Conservation (phyloP, 305 asterid species). For the Solanum chacoense region DNA sequence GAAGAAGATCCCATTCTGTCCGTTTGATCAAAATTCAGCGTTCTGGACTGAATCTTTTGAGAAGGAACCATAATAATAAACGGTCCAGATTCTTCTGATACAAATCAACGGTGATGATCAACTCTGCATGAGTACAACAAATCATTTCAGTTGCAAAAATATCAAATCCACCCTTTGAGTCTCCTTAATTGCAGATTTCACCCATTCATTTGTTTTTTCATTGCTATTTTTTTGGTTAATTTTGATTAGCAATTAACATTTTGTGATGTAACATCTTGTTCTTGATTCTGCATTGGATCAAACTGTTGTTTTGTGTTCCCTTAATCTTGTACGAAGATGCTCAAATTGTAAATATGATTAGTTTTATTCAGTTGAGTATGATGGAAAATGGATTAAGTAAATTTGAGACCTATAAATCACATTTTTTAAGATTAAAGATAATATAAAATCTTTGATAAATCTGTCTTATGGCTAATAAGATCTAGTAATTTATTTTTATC, state of each 20-base stretch:
- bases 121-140: not conserved
- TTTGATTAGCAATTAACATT: not conserved
- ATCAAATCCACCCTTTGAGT: not conserved
- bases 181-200: not conserved
- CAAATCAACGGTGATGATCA: slow-evolving; percentile 20
- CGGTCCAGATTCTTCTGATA: slow-evolving; percentile 7
- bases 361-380: not conserved
- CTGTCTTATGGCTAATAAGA: not conserved
- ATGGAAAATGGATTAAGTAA: not conserved
- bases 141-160: not conserved
- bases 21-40: slow-evolving; percentile 47
- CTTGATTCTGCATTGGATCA: not conserved
- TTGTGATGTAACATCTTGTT: not conserved
- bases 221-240: not conserved
- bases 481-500: not conserved
- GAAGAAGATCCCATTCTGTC: slow-evolving; percentile 45
- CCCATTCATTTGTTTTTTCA: not conserved
- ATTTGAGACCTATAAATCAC: not conserved
- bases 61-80: slow-evolving; percentile 24
- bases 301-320: not conserved
- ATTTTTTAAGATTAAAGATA: not conserved
- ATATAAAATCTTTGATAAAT: not conserved
- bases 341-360: not conserved
- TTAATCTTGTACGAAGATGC: not conserved
- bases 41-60: slow-evolving; percentile 34